These are phyloP conservation scores for Maudiozyma serrabonitensis DNA, from an alignment of 805 yeast species.

Conservation along the genomic window DNA sequence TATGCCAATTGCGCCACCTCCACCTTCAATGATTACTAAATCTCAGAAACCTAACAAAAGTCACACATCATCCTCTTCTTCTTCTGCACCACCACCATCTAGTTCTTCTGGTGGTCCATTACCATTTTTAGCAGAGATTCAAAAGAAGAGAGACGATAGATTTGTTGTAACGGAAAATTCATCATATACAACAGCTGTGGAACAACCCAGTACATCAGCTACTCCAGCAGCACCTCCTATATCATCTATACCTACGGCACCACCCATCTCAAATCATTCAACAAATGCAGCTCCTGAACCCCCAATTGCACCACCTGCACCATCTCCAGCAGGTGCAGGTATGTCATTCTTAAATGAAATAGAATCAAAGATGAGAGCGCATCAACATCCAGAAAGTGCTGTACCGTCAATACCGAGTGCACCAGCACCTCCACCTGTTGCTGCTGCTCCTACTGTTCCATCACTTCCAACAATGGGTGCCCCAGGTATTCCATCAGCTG, in stretches of 20 bases:
- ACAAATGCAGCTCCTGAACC: constrained; percentile 6
- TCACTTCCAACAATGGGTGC: constrained; percentile 3
- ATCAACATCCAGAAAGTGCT: constrained; percentile 8
- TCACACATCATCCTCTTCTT: neutral
- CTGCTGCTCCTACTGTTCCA: constrained; percentile 10
- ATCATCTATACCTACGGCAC: neutral
- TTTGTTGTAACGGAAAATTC: constrained; percentile 34
- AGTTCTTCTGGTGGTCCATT: constrained; percentile 31
- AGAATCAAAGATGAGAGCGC: constrained; percentile 17
- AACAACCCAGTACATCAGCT: constrained; percentile 12
- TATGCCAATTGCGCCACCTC: constrained; percentile 12
- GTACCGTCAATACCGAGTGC: constrained; percentile 20
- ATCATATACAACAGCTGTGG: constrained; percentile 18
- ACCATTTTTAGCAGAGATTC: constrained; percentile 44
- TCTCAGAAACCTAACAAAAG: neutral
- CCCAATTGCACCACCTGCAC: constrained; percentile 1
- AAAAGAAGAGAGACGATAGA: constrained; percentile 38
- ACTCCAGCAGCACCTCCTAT: constrained; percentile 9
- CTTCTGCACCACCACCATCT: constrained; percentile 14
- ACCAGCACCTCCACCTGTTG: constrained; percentile 11
- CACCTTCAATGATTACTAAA: constrained; percentile 19
- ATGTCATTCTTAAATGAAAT: constrained; percentile 27
- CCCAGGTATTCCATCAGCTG: constrained; percentile 5
- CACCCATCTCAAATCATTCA: neutral
- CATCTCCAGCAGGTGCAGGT: constrained; percentile 5